A percentile compares a stretch with the other conserved stretches of the same genome.
Conservation (phyloP, 495 filamentous ascomycete genomes). For the Pseudevernia furfuracea region DNA sequence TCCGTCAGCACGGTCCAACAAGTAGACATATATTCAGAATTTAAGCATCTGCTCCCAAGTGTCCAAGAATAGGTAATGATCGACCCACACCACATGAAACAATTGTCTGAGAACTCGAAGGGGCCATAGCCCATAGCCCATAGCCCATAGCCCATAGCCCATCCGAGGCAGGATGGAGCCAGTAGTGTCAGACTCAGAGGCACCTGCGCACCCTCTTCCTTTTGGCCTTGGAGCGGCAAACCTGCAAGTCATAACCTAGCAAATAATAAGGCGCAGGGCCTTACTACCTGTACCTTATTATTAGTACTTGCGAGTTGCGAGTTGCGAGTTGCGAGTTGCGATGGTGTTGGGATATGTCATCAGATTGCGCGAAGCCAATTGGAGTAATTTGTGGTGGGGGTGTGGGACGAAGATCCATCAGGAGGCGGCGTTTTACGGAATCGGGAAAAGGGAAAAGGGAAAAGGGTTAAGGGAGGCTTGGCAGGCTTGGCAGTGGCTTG, state of each 20-base stretch:
- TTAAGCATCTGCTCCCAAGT: not conserved
- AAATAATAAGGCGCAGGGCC: slow-evolving; percentile 7
- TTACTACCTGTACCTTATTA: too few species aligned
- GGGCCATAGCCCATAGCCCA: slow-evolving; percentile 10
- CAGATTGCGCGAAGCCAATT: not conserved
- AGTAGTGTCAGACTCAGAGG: not conserved
- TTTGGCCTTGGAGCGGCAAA: slow-evolving; percentile 8
- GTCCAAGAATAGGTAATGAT: too few species aligned
- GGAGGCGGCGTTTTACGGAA: slow-evolving; percentile 10
- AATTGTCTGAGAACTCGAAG: not conserved
- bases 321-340: too few species aligned
- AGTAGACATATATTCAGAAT: not conserved
- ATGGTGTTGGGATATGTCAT: not conserved
- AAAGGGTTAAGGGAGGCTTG: too few species aligned
- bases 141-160: slow-evolving; percentile 10
- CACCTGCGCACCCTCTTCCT: not conserved
- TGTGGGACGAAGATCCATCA: not conserved
- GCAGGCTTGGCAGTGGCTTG: too few species aligned
- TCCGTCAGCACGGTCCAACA: not conserved
- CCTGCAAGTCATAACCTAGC: slow-evolving; percentile 4
- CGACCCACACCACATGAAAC: not conserved
- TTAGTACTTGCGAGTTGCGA: too few species aligned
- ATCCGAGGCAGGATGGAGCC: not conserved
- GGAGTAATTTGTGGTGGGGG: too few species aligned
- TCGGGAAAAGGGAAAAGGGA: too few species aligned